These are phyloP conservation scores for Colletotrichum lentis DNA, from an alignment of 2,329 filamentous ascomycete species.

Conservation along the genomic window DNA sequence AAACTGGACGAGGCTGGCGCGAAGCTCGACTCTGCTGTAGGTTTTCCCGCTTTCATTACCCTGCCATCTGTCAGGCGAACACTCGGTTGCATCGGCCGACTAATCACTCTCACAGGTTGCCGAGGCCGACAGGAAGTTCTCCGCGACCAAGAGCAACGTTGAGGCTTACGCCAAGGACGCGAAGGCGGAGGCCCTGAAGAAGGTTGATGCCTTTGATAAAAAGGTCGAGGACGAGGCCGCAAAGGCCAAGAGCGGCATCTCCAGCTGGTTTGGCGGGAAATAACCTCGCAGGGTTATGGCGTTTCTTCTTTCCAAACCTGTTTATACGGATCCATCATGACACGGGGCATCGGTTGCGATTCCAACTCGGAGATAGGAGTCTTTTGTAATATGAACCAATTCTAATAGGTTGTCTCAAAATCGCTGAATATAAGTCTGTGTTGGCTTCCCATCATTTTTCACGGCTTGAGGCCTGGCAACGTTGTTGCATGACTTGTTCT, in stretches of 20 bases:
- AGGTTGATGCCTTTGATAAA: conserved; percentile 83
- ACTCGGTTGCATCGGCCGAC: conserved; percentile 33
- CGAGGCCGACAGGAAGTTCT: conserved; percentile 70
- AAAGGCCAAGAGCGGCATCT: conserved; percentile 85
- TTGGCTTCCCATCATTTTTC: not conserved
- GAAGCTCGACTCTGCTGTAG: conserved; percentile 74
- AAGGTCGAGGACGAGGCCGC: conserved; percentile 80
- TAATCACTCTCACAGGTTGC: conserved; percentile 59
- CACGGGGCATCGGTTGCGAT: conserved; percentile 17
- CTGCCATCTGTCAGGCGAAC: not conserved
- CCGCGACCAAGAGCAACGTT: conserved; percentile 67
- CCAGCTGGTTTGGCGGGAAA: conserved; percentile 83
- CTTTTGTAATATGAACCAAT: conserved; percentile 11
- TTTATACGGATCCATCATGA: conserved; percentile 11
- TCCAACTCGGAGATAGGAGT: conserved; percentile 21
- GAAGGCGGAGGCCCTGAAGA: conserved; percentile 71
- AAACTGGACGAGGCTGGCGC: conserved; percentile 67
- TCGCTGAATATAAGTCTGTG: not conserved
- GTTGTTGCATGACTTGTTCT: not conserved
- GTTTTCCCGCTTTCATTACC: conserved; percentile 44
- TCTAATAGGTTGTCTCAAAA: conserved; percentile 16
- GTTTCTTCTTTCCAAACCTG: not conserved
- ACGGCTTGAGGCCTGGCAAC: not conserved
- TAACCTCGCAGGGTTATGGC: conserved; percentile 38
- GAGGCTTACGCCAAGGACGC: conserved; percentile 69